Evolutionary conservation across 2,329 filamentous ascomycete genomes (phyloP).

Genomic region (Neonectria ditissima): DNA sequence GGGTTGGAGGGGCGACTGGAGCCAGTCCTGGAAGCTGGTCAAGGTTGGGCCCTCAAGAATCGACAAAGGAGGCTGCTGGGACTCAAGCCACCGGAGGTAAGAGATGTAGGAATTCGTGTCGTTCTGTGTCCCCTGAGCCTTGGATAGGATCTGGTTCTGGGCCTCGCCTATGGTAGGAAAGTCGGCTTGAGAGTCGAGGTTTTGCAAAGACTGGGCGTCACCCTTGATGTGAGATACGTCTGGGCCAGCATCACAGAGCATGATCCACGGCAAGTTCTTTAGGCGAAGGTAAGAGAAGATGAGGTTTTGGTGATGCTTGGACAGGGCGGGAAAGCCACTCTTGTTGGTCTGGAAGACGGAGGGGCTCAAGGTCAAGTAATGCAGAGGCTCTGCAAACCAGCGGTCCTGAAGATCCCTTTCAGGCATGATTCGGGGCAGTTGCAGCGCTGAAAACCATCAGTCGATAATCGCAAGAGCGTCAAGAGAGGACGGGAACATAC

Average conservation of each 20-base stretch:
- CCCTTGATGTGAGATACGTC: constrained; percentile 50
- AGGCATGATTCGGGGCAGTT: constrained; percentile 69
- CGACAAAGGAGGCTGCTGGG: constrained; percentile 76
- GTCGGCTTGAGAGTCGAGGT: constrained; percentile 57
- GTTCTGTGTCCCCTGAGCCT: constrained; percentile 41
- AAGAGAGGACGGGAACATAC: constrained; percentile 65
- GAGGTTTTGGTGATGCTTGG: constrained; percentile 70
- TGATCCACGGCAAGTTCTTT: constrained; percentile 71
- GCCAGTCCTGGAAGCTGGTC: constrained; percentile 84
- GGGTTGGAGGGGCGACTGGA: constrained; percentile 94
- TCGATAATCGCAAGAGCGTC: neutral
- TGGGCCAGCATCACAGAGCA: constrained; percentile 72
- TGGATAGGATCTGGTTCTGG: constrained; percentile 48
- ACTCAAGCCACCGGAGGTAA: constrained; percentile 87
- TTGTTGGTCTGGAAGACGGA: constrained; percentile 71
- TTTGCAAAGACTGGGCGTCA: constrained; percentile 41
- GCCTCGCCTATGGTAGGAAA: constrained; percentile 81
- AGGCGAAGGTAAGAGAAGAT: constrained; percentile 73
- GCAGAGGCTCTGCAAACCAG: constrained; percentile 77
- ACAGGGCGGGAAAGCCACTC: constrained; percentile 70
- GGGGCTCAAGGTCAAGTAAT: constrained; percentile 68
- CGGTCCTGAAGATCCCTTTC: constrained; percentile 71
- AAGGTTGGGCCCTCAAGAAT: constrained; percentile 64
- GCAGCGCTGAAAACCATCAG: constrained; percentile 57
- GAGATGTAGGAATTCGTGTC: constrained; percentile 68